Base-by-base conservation (phyloP, 495 filamentous ascomycete species). In the Talaromyces nanjingensis region DNA sequence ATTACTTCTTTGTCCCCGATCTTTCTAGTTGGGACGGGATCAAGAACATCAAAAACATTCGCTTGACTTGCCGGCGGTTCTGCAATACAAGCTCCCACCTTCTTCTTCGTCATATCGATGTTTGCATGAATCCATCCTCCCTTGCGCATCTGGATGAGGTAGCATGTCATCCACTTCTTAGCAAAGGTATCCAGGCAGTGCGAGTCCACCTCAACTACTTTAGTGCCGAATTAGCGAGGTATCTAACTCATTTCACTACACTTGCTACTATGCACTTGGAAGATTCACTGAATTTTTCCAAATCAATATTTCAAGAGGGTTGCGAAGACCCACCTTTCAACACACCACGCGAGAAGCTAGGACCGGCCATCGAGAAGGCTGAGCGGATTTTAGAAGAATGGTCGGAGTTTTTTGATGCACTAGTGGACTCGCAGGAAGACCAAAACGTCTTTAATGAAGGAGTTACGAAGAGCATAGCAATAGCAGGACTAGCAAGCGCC, bases 51-150 rank as follows among this genome's bases (percentile, higher is more conserved):
- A 54, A 54, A 54, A 54, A 54, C 3, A 25, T 54, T 8, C 49
- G 49, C 6, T 18, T 54, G 49, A 54, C 49, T 54, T 54, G 49
- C 18, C 49, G 49, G 49, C 49, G 20, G 22, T 54, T 54, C 12
- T 54, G 8, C 20, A 25, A 54, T 14, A 54, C 49, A 54, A 54
- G 49, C 14, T 54, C 49, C 49, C 49, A 54, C 49, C 49, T 54
- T 54, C 49, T 54, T 54, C 49, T 54, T 24, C 49, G 49, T 18
- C 49, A 54, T 3, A 54, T 54, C 49, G 49, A 54, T 54, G 49
- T 54, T 54, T 54, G 1, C 49, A 54, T 54, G 49, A 16, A 7
- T 54, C 49, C 49, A 3, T 54, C 49, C 49, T 54, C 49, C 20
- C 49, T 54, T 54, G 49, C 49, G 6, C 49, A 54, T 14, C 3